Evolutionary conservation across 345 rosid species (phyloP).

Genomic region (Excoecaria agallocha): DNA sequence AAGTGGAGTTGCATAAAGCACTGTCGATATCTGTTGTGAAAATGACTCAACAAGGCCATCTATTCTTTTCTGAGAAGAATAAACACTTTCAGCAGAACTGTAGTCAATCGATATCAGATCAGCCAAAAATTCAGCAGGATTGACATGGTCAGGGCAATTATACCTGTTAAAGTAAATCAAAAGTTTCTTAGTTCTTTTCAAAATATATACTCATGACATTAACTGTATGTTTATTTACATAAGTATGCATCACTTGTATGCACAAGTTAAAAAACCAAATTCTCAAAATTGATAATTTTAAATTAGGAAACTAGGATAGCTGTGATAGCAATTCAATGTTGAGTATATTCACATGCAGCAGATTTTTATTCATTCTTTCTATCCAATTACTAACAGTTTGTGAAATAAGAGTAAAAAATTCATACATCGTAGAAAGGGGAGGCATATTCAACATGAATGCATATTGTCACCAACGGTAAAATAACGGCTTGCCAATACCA

Average conservation of each 20-base stretch:
- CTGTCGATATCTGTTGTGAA: slow-evolving; percentile 48
- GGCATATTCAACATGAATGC: background rate
- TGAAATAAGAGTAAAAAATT: background rate
- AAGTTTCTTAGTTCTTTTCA: slow-evolving; percentile 11
- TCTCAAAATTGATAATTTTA: background rate
- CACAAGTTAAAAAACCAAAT: background rate
- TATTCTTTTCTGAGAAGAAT: slow-evolving; percentile 75
- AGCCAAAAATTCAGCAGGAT: slow-evolving; percentile 98
- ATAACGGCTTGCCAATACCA: background rate
- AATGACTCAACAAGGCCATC: slow-evolving; percentile 87
- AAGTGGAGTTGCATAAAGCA: slow-evolving; percentile 70
- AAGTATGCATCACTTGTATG: slow-evolving; percentile 12
- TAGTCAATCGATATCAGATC: slow-evolving; percentile 94
- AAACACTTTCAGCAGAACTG: slow-evolving; percentile 75
- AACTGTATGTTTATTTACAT: slow-evolving; percentile 11
- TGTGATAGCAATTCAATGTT: slow-evolving; percentile 1
- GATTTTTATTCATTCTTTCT: background rate
- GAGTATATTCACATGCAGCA: background rate
- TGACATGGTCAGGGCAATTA: slow-evolving; percentile 75
- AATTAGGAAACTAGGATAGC: background rate
- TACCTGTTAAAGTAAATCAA: slow-evolving; percentile 54
- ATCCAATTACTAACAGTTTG: background rate
- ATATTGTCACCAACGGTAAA: background rate
- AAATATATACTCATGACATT: slow-evolving; percentile 5
- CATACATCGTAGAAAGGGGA: background rate